phyloP scores from a whole-genome alignment of 2,329 filamentous ascomycete genomes.

The Colletotrichum liaoningense region DNA sequence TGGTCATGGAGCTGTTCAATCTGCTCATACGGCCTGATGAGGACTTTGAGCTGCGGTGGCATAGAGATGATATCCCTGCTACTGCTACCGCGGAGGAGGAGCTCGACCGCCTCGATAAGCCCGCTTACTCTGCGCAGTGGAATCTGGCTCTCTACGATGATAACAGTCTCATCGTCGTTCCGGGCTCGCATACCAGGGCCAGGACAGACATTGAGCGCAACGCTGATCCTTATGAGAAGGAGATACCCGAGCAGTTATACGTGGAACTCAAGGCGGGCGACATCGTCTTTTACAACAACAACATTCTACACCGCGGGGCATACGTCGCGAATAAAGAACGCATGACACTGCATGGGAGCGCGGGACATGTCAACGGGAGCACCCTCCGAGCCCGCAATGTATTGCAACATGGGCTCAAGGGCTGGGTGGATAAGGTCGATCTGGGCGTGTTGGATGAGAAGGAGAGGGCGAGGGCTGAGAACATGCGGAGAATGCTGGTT shows the following conservation, averaged over 20 bases:
- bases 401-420: constrained; percentile 78
- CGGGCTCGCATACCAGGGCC: constrained; percentile 78
- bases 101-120: constrained; percentile 65
- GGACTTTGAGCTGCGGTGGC: constrained; percentile 84
- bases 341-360: constrained; percentile 79
- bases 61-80: constrained; percentile 84
- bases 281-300: constrained; percentile 90
- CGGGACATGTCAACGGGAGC: constrained; percentile 70
- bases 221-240: constrained; percentile 72
- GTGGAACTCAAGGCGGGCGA: constrained; percentile 80
- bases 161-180: constrained; percentile 78
- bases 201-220: constrained; percentile 76
- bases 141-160: constrained; percentile 86
- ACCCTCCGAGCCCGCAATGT: constrained; percentile 75
- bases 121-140: constrained; percentile 84
- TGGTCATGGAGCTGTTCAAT: constrained; percentile 92
- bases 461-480: constrained; percentile 64
- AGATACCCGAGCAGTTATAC: constrained; percentile 71
- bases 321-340: constrained; percentile 71
- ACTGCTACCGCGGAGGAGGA: constrained; percentile 76
- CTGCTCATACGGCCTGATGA: constrained; percentile 79
- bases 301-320: constrained; percentile 81
- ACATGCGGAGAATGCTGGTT: constrained; percentile 73
- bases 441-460: constrained; percentile 60
- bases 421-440: constrained; percentile 71